These are phyloP conservation scores for Sporobolomyces roseus DNA, from an alignment of 768 basidiomycete species.

Conservation along the genomic window DNA sequence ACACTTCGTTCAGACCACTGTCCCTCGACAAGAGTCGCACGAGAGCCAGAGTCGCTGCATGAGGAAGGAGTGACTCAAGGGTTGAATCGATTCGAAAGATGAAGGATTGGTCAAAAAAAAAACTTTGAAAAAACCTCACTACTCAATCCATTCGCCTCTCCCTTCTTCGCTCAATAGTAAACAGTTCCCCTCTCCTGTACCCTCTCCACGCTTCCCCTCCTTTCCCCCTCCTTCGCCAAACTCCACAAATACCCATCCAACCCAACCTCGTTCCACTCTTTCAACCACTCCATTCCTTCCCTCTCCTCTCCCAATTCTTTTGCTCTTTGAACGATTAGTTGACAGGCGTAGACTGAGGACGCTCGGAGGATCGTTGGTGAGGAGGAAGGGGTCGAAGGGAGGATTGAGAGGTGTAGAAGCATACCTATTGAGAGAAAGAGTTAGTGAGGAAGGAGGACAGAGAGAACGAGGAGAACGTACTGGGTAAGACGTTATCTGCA, in stretches of 20 bases:
- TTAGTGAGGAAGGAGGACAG: constrained; percentile 44
- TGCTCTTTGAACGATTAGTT: not conserved
- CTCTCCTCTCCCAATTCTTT: not conserved
- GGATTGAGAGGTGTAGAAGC: not conserved
- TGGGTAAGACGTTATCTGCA: constrained; percentile 52
- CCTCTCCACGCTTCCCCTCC: not conserved
- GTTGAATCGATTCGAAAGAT: too few species aligned
- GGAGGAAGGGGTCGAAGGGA: not conserved
- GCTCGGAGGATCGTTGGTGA: constrained; percentile 1
- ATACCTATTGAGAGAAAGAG: constrained; percentile 56
- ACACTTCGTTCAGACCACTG: too few species aligned
- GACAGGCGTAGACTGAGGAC: not conserved
- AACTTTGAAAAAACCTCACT: too few species aligned
- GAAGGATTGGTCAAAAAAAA: too few species aligned
- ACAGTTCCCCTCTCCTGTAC: constrained; percentile 5
- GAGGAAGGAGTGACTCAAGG: too few species aligned
- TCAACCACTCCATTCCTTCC: not conserved
- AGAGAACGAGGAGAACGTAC: too few species aligned
- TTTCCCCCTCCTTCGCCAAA: constrained; percentile 1
- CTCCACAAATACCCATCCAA: constrained; percentile 22
- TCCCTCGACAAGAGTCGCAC: too few species aligned
- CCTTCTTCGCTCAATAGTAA: constrained; percentile 3
- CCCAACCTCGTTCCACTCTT: constrained; percentile 1
- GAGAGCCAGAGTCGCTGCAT: too few species aligned
- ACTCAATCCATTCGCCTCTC: too few species aligned